Base-by-base conservation (phyloP, 2,329 filamentous ascomycete species). In the Tolypocladium album region DNA sequence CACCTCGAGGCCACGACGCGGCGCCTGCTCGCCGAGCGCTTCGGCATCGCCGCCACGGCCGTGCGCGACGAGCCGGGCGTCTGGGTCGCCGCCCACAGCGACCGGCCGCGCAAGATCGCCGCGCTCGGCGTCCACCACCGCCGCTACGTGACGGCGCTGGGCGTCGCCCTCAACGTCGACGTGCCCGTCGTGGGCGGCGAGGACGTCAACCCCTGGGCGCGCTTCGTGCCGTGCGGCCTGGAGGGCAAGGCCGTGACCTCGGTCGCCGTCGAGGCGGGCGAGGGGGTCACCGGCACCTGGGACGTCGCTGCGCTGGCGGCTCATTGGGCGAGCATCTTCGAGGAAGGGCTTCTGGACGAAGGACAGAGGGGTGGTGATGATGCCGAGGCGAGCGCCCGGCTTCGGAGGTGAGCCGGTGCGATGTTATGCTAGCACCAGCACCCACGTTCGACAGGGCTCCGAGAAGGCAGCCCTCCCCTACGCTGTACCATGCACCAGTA, bases 101-200 rank as follows among this genome's bases (percentile, higher is more conserved):
- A 61, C 11, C 60, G 67, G 64, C 66, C 71, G 60, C 79, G 81
- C 67, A 99, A 97, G 78, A 92, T 99, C 66, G 90, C 91, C 0
- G 92, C 92, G 0, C 78, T 97, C 50, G 94, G 94, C 0, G 90
- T 99, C n/a, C 92, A 97, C 75, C 82, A 97, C 63, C 79, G 92
- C 17, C 79, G 93, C 55, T 87, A 95, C 73, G 82, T 97, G 43
- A 92, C 87, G 31, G 90, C 88, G 62, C 88, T 95, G 72, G 94
- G 94, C 8, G 80, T 96, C 40, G 92, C 90, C 2, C 71, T 97
- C 71, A 90, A 96, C 78, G 75, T 91, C n/a, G 75, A 77, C 64
- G 84, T 87, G 60, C 83, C 89, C 1, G 74, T 78, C 1, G 58
- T 63, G 1, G 78, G 77, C 0, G 53, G 62, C 55, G 70, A 72